A percentile compares a stretch with the other conserved stretches of the same genome.
These are phyloP conservation scores for Byssoonygena ceratinophila DNA, from an alignment of 2,329 filamentous ascomycete genomes.

Conservation along the genomic window DNA sequence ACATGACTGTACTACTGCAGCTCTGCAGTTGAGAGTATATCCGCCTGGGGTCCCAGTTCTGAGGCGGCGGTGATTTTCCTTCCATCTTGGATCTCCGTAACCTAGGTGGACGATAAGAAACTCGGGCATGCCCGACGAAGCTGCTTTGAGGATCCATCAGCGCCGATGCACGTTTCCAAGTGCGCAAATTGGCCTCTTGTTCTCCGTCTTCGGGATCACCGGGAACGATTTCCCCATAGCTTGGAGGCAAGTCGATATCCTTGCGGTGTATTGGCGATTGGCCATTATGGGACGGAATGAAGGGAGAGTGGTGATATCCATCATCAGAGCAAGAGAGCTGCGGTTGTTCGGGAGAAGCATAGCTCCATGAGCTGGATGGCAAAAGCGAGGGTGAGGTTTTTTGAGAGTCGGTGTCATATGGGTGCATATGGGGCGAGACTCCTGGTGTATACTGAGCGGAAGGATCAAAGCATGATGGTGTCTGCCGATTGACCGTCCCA, in stretches of 20 bases:
- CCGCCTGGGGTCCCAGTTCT: not conserved
- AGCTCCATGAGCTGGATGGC: not conserved
- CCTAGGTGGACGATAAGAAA: slow-evolving; percentile 1
- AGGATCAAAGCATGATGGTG: not conserved
- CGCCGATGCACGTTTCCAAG: slow-evolving; percentile 5
- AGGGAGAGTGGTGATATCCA: not conserved
- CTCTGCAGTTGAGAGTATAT: slow-evolving; percentile 3
- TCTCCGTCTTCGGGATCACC: not conserved
- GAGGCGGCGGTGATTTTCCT: not conserved
- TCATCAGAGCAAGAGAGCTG: not conserved
- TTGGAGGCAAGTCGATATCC: not conserved
- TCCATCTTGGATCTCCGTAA: slow-evolving; percentile 2
- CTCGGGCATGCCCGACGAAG: not conserved
- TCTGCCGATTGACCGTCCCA: not conserved
- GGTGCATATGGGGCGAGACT: slow-evolving; percentile 1
- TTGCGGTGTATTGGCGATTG: not conserved
- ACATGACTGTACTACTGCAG: not conserved
- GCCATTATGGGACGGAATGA: not conserved
- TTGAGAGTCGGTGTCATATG: not conserved
- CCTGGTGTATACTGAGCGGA: slow-evolving; percentile 1
- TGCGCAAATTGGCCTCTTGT: not conserved
- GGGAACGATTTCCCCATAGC: not conserved
- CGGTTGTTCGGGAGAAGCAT: slow-evolving; percentile 1
- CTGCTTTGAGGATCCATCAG: not conserved
- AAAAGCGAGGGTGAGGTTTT: not conserved